Evolutionary conservation across 192 early-diverging fungal genomes (phyloP), one percentile per base, ranked within the genome.

Genomic region (Backusella circina): DNA sequence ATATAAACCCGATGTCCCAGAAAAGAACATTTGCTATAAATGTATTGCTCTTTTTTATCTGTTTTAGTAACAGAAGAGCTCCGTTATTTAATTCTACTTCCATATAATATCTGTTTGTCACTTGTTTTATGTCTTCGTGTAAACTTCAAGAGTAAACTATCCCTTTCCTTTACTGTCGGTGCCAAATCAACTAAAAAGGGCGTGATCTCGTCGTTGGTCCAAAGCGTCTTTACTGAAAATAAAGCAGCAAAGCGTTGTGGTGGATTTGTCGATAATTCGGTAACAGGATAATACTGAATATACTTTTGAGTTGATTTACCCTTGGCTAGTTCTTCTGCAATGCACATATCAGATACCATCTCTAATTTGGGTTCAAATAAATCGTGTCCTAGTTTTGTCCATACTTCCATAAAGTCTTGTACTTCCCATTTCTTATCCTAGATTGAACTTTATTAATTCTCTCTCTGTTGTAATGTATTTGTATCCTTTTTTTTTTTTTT

Each of bases 101-200:
- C 83, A 70, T 87, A 84, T 2, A 87, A 41, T 7, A 82, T 54
- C 3, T 47, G 44, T 0, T 68, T 78, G 8, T 77, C 76, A 35
- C 65, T 77, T 51, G 75, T 72, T 38, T 83, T 84, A 6, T 82
- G 83, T 61, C 74, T 80, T 28, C 86, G n/a, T 5, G 86, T 83
- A 65, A 82, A 84, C 67, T 88, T 88, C 2, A 88, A 54, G 1
- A 88, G 50, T 8, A 88, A 41, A 12, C 79, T 31, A 38, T 88
- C 83, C 6, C 82, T 70, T 67, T 86, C 79, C 66, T 88, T 88
- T 18, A 77, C 67, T 38, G 83, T 85, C 35, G 79, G 65, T 21
- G 84, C 86, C n/a, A 88, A 38, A 39, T 88, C 84, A 2, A 79
- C 54, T 47, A 88, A 57, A 57, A 82, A 88, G 1, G 84, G 84